Evolutionary conservation across 2,329 filamentous ascomycete species (phyloP).

Genomic region (Fusarium irregulare): DNA sequence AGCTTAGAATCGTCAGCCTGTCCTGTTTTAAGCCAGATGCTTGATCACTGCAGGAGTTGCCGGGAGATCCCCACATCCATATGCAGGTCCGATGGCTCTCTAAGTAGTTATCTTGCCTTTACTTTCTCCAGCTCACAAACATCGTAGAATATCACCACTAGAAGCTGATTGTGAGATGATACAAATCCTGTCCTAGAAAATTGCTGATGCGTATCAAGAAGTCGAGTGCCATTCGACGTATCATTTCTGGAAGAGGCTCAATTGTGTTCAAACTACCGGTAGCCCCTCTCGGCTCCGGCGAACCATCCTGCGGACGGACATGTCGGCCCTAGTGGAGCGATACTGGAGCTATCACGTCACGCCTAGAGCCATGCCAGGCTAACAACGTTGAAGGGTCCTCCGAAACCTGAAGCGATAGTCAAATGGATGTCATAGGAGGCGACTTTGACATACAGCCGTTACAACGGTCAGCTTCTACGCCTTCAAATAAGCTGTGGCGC

Average conservation of each 20-base stretch:
- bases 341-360: conserved; percentile 33
- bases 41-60: conserved; percentile 27
- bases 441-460: background rate
- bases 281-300: conserved; percentile 21
- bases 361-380: conserved; percentile 25
- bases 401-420: conserved; percentile 1
- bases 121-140: background rate
- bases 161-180: background rate
- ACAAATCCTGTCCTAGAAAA: background rate
- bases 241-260: background rate
- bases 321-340: conserved; percentile 28
- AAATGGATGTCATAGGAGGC: background rate
- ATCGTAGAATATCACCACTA: background rate
- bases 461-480: background rate
- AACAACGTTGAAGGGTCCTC: conserved; percentile 4
- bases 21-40: conserved; percentile 16
- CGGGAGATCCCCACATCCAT: conserved; percentile 22
- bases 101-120: conserved; percentile 12
- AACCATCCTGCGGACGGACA: conserved; percentile 32
- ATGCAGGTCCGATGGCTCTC: conserved; percentile 38
- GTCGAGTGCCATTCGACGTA: background rate
- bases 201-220: background rate
- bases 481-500: conserved; percentile 21
- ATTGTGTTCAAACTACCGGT: conserved; percentile 5
- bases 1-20: conserved; percentile 7